Conservation (phyloP, 2,329 filamentous ascomycete species). For the Cladosporium halotolerans region DNA sequence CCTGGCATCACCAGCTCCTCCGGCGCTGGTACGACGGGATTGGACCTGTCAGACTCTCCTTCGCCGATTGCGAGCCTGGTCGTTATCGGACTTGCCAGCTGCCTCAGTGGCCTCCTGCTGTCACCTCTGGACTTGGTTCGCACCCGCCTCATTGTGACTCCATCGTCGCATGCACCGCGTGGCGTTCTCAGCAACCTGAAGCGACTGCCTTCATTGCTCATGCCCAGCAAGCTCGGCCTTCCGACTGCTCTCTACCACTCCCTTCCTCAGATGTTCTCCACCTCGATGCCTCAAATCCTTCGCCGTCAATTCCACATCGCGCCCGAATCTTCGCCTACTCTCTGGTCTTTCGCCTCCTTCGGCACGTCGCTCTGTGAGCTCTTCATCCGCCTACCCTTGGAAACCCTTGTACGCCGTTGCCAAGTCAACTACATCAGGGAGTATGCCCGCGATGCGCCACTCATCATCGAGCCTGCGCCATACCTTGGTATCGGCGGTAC, state of each 20-base stretch:
- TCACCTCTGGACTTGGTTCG: slow-evolving; percentile 85
- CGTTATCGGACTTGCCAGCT: slow-evolving; percentile 61
- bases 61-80: slow-evolving; percentile 76
- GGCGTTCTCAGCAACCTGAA: slow-evolving; percentile 73
- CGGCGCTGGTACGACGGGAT: slow-evolving; percentile 43
- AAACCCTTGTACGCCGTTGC: slow-evolving; percentile 83
- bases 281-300: slow-evolving; percentile 77
- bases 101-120: slow-evolving; percentile 69
- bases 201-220: slow-evolving; percentile 63
- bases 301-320: slow-evolving; percentile 81
- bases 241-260: slow-evolving; percentile 84
- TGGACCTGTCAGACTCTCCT: slow-evolving; percentile 74
- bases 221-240: slow-evolving; percentile 62
- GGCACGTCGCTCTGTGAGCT: slow-evolving; percentile 72
- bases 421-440: slow-evolving; percentile 53
- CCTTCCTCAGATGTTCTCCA: slow-evolving; percentile 73
- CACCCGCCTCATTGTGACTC: slow-evolving; percentile 76
- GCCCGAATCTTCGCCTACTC: slow-evolving; percentile 69
- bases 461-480: slow-evolving; percentile 70
- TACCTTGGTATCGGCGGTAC: slow-evolving; percentile 88
- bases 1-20: slow-evolving; percentile 45
- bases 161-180: slow-evolving; percentile 62
- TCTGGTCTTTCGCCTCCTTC: slow-evolving; percentile 79
- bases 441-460: slow-evolving; percentile 46
- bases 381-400: slow-evolving; percentile 79